Percentiles rank a stretch among this genome's conserved stretches.
These are phyloP conservation scores for Diaporthe humulicola DNA, from an alignment of 2,329 filamentous ascomycete genomes.

Conservation along the genomic window DNA sequence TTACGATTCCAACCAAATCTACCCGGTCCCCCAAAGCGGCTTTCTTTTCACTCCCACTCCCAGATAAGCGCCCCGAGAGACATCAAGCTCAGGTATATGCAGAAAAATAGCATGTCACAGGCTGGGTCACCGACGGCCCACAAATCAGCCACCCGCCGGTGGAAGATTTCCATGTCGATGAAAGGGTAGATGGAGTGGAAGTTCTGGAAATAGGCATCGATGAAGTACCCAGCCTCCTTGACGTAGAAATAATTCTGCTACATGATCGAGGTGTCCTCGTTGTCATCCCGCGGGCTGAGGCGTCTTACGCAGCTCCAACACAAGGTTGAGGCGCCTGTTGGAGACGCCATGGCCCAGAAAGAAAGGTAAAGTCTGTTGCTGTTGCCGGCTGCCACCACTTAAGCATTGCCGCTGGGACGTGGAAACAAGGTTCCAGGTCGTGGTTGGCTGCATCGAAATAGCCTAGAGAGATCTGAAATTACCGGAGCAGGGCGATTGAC, in stretches of 20 bases:
- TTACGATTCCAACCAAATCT: slow-evolving; percentile 2
- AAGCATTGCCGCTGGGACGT: background rate
- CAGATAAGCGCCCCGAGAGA: slow-evolving; percentile 4
- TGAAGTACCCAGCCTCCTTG: slow-evolving; percentile 10
- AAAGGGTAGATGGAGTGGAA: slow-evolving; percentile 15
- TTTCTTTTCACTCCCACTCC: slow-evolving; percentile 1
- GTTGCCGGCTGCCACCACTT: background rate
- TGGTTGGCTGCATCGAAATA: background rate
- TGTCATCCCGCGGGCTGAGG: background rate
- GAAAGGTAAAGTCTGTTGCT: background rate
- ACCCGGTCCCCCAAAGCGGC: background rate
- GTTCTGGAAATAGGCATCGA: slow-evolving; percentile 14
- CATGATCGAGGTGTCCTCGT: background rate
- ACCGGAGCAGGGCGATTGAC: background rate
- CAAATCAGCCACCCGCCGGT: background rate
- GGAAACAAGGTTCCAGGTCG: background rate
- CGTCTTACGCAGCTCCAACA: slow-evolving; percentile 1
- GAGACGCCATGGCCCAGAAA: background rate
- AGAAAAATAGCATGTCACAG: background rate
- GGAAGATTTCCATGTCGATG: slow-evolving; percentile 1
- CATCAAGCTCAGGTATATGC: background rate
- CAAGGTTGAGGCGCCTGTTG: background rate
- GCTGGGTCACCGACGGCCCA: background rate
- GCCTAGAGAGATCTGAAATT: background rate
- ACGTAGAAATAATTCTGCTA: background rate